Evolutionary conservation across 108 stramenopile genomes (phyloP), one percentile per base, ranked within the genome.

Genomic region (Cylindrotheca closterium): DNA sequence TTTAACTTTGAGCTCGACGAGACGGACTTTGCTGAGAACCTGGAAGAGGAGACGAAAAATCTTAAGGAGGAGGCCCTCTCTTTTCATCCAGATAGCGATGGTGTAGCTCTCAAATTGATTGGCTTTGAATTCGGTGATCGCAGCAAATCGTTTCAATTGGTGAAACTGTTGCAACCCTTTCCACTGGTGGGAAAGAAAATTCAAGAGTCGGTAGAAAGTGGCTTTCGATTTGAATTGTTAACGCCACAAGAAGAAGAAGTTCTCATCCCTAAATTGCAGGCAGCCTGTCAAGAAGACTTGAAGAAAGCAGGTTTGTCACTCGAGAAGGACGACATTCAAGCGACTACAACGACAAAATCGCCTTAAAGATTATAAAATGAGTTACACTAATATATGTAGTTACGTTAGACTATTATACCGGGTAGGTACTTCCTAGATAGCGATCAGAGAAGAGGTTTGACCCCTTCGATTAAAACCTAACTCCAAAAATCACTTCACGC

Each of bases 221-320:
- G 70, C n/a, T 30, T 77, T 22, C 34, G 67, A 30, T 82, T 82
- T 49, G 74, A 82, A 34, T 33, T 82, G 22, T 64, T 82, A n/a
- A 52, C 77, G 18, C 57, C 59, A 30, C 70, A 78, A 18, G 81
- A 82, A 58, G 77, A 74, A 47, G 46, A 50, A 17, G 10, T 78
- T 3, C 30, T 82, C 22, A 58, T 71, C 51, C 81, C 81, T 2
- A 68, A 65, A 27, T 47, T 82, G 28, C 77, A 78, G 50, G 29
- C 52, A 54, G n/a, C 75, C 3, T 82, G 77, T 42, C 27, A 47
- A 31, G 34, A 74, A 26, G 77, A 82, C 22, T 26, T 77, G 7
- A 47, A 61, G 47, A 52, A 62, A 30, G 64, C 63, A 29, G 79
- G 79, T 1, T 60, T 74, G 28, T 37, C 61, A 23, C 48, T 71